A percentile compares a stretch with the other conserved stretches of the same genome.
phyloP scores from a whole-genome alignment of 345 rosid genomes.

The Salix exigua region DNA sequence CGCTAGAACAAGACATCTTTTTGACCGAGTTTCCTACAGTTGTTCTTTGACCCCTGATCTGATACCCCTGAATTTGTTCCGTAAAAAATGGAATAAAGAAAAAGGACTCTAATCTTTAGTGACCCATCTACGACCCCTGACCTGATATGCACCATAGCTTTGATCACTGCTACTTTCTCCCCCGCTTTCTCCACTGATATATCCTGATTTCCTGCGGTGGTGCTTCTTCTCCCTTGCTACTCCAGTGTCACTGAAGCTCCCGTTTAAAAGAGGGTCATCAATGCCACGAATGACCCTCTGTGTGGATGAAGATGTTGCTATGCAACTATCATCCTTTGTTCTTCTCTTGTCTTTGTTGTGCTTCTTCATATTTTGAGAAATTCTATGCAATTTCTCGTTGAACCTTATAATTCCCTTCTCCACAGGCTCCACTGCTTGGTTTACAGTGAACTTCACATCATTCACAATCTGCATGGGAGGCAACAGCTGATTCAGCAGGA shows the following conservation, averaged over 20 bases:
- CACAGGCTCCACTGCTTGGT: constrained; percentile 94
- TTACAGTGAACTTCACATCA: constrained; percentile 89
- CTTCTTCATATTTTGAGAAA: constrained; percentile 82
- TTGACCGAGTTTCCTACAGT: not conserved
- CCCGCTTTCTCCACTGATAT: constrained; percentile 82
- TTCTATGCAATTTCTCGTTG: constrained; percentile 78
- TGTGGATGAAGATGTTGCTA: constrained; percentile 51
- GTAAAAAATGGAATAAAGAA: not conserved
- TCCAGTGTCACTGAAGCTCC: constrained; percentile 85
- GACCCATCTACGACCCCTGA: constrained; percentile 80
- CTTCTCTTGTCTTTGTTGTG: constrained; percentile 74
- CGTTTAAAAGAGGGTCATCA: constrained; percentile 89
- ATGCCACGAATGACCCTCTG: constrained; percentile 82
- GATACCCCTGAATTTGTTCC: not conserved
- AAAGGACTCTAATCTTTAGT: constrained; percentile 53
- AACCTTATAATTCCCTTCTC: constrained; percentile 91
- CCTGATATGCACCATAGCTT: constrained; percentile 60
- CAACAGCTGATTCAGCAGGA: constrained; percentile 16
- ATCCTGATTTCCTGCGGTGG: constrained; percentile 54
- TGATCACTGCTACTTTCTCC: constrained; percentile 97
- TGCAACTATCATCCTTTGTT: constrained; percentile 83
- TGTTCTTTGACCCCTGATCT: not conserved
- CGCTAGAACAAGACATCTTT: not conserved
- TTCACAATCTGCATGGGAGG: constrained; percentile 67
- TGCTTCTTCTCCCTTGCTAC: constrained; percentile 63